Evolutionary conservation across 2,329 filamentous ascomycete genomes (phyloP).

Genomic region (Pseudocercospora fijiensis): DNA sequence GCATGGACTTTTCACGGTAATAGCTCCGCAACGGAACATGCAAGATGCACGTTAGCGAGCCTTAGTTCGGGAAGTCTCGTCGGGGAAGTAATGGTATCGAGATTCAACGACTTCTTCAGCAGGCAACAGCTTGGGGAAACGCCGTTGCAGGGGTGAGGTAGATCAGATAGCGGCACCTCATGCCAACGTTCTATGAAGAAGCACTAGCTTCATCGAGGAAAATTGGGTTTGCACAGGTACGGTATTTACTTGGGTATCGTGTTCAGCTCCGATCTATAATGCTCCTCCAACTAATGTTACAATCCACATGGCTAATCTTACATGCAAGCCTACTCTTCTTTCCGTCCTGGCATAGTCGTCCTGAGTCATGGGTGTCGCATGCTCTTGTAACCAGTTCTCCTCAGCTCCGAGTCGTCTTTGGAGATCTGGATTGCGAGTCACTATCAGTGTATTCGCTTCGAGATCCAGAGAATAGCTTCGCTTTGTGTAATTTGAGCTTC

Average conservation of each 20-base stretch:
- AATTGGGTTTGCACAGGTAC: not conserved
- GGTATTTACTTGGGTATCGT: not conserved
- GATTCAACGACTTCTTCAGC: not conserved
- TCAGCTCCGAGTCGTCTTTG: slow-evolving; percentile 75
- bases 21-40: not conserved
- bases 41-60: too few species aligned
- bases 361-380: slow-evolving; percentile 66
- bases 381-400: slow-evolving; percentile 73
- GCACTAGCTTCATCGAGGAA: not conserved
- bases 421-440: slow-evolving; percentile 73
- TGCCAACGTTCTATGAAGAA: not conserved
- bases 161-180: not conserved
- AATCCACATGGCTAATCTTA: slow-evolving; percentile 90
- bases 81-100: not conserved
- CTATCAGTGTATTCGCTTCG: slow-evolving; percentile 81
- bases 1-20: not conserved
- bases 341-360: slow-evolving; percentile 81
- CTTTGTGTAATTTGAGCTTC: slow-evolving; percentile 94
- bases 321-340: slow-evolving; percentile 78
- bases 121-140: not conserved
- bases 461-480: slow-evolving; percentile 89
- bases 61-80: not conserved
- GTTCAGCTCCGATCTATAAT: slow-evolving; percentile 53
- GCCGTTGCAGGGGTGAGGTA: not conserved
- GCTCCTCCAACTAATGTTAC: slow-evolving; percentile 82